Conservation (phyloP, 495 filamentous ascomycete species). For the Aspergillus leporis region DNA sequence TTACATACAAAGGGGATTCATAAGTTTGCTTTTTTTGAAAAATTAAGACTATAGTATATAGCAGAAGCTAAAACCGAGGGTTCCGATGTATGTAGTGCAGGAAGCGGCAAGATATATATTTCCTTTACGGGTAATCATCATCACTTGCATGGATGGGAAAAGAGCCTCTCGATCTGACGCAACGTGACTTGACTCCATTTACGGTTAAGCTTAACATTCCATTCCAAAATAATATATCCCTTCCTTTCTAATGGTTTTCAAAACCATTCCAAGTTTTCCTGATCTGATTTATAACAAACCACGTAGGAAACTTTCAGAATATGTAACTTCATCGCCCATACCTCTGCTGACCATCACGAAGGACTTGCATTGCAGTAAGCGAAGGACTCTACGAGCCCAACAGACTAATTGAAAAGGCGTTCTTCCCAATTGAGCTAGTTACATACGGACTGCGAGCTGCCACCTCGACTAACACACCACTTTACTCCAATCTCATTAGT, state of each 20-base stretch:
- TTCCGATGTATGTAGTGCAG: background rate
- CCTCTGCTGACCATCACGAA: no score
- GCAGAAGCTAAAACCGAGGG: background rate
- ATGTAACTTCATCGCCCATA: no score
- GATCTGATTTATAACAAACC: no score
- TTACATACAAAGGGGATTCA: background rate
- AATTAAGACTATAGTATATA: no score
- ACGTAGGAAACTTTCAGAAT: no score
- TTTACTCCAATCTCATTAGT: background rate
- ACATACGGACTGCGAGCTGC: background rate
- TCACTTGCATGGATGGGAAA: background rate
- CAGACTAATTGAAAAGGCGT: background rate
- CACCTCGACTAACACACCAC: background rate
- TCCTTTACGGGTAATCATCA: background rate
- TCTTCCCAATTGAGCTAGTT: background rate
- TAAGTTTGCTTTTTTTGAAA: no score
- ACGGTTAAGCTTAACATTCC: no score
- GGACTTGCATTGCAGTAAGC: background rate
- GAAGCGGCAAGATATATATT: background rate
- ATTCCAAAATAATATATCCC: no score
- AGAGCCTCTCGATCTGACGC: background rate
- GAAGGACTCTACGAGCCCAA: background rate
- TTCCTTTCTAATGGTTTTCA: no score
- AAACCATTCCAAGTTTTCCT: no score
- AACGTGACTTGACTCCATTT: no score